These are phyloP conservation scores for Dioscorea zingiberensis DNA, from an alignment of 106 monocot species.

Conservation along the genomic window DNA sequence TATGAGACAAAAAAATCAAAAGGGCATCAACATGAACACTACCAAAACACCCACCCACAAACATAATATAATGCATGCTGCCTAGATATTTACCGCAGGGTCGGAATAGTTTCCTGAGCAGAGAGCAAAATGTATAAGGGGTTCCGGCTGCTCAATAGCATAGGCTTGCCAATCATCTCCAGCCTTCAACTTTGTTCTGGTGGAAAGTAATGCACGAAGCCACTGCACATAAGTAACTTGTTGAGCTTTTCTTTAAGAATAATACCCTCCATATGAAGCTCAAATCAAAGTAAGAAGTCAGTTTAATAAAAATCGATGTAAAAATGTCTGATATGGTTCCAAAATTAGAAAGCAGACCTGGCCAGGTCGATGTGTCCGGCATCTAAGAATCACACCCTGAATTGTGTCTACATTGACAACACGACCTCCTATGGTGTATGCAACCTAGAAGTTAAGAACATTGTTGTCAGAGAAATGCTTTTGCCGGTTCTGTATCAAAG, in stretches of 20 bases:
- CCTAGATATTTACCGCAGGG: conserved; percentile 22
- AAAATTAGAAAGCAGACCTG: conserved; percentile 26
- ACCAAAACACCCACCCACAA: too few relatives aligned
- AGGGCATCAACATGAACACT: too few relatives aligned
- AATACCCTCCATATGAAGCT: too few relatives aligned
- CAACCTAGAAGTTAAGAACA: conserved; percentile 11
- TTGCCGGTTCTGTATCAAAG: too few relatives aligned
- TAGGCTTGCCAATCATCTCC: conserved; percentile 44
- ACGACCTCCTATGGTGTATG: conserved; percentile 34
- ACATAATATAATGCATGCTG: background rate
- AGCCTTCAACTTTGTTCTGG: conserved; percentile 27
- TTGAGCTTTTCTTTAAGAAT: background rate
- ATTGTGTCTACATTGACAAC: conserved; percentile 37
- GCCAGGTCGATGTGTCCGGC: conserved; percentile 33
- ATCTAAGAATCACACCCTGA: conserved; percentile 39
- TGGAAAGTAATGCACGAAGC: conserved; percentile 41
- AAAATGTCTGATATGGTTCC: too few relatives aligned
- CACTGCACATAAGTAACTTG: conserved; percentile 33
- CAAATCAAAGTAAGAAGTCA: too few relatives aligned
- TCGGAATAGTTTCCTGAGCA: conserved; percentile 45
- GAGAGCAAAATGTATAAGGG: conserved; percentile 63
- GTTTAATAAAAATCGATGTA: too few relatives aligned
- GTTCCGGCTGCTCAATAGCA: conserved; percentile 40
- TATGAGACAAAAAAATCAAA: too few relatives aligned
- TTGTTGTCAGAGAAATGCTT: too few relatives aligned